A percentile compares a stretch with the other conserved stretches of the same genome.
Conservation (phyloP, 1,284 basidiomycete species). For the Exsudoporus floridanus region DNA sequence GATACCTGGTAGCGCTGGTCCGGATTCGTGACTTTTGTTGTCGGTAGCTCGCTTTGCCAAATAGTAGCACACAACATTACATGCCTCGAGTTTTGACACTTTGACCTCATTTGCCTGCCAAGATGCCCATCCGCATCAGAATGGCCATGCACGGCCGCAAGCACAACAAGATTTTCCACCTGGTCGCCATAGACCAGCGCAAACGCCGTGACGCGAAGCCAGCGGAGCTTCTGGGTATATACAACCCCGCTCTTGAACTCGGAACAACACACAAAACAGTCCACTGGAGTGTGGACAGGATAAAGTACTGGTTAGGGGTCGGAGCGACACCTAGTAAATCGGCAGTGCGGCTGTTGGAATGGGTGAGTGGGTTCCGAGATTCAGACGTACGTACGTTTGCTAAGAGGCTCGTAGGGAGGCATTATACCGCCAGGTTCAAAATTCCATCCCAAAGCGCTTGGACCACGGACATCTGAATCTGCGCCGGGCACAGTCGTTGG, state of each 20-base stretch:
- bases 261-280: conserved; percentile 63
- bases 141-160: conserved; percentile 82
- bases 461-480: conserved; percentile 10
- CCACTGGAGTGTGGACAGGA: conserved; percentile 88
- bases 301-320: conserved; percentile 85
- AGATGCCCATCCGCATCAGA: conserved; percentile 84
- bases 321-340: conserved; percentile 84
- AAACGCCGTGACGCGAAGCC: conserved; percentile 86
- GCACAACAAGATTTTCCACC: conserved; percentile 81
- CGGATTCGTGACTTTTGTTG: conserved; percentile 40
- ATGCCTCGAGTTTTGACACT: neutral
- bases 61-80: conserved; percentile 24
- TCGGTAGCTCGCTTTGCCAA: conserved; percentile 16
- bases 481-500: neutral
- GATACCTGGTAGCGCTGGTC: conserved; percentile 77
- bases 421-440: conserved; percentile 50
- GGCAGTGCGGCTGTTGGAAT: conserved; percentile 75
- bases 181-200: conserved; percentile 81
- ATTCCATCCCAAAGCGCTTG: conserved; percentile 43
- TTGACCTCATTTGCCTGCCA: neutral
- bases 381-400: neutral
- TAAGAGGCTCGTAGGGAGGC: conserved; percentile 45
- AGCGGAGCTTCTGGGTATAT: conserved; percentile 86
- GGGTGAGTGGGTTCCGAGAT: conserved; percentile 53
- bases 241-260: conserved; percentile 63